These are phyloP conservation scores for Colletotrichum zoysiae DNA, from an alignment of 2,329 filamentous ascomycete genomes.

Conservation along the genomic window DNA sequence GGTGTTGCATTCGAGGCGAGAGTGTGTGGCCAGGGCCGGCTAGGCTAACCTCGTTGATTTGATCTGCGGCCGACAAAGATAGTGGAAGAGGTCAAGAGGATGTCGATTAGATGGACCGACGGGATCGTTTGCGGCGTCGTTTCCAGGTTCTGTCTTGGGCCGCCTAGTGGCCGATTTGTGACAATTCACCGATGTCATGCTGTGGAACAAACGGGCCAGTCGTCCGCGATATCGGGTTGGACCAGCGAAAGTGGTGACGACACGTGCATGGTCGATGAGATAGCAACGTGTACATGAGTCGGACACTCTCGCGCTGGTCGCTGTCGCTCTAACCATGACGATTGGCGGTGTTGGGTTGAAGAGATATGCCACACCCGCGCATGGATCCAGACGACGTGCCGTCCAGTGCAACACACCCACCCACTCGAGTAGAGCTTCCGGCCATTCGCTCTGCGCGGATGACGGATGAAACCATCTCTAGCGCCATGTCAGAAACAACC, in stretches of 20 bases:
- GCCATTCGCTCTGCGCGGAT: conserved; percentile 17
- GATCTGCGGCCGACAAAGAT: conserved; percentile 13
- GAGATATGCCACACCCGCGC: conserved; percentile 11
- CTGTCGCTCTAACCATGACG: conserved; percentile 17
- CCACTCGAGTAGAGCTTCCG: not conserved
- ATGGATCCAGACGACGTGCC: conserved; percentile 22
- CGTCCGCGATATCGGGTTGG: conserved; percentile 11
- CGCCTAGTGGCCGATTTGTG: conserved; percentile 16
- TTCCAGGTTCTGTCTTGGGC: not conserved
- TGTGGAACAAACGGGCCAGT: conserved; percentile 27
- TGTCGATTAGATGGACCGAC: conserved; percentile 2
- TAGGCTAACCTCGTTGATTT: conserved; percentile 20
- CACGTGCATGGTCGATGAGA: conserved; percentile 31
- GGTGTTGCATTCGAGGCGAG: conserved; percentile 22
- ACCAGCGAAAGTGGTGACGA: not conserved
- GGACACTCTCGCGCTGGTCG: conserved; percentile 14
- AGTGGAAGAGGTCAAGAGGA: conserved; percentile 20
- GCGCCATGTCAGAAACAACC: not conserved
- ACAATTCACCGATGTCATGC: not conserved
- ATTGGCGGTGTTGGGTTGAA: conserved; percentile 18
- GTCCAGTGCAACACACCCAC: conserved; percentile 19
- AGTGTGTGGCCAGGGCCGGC: conserved; percentile 5
- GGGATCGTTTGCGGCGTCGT: conserved; percentile 15
- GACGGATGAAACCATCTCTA: conserved; percentile 23
- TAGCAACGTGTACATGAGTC: conserved; percentile 18